Percentiles rank a stretch among this genome's conserved stretches.
phyloP scores from a whole-genome alignment of 2,329 filamentous ascomycete genomes.

The Alternaria sp. region DNA sequence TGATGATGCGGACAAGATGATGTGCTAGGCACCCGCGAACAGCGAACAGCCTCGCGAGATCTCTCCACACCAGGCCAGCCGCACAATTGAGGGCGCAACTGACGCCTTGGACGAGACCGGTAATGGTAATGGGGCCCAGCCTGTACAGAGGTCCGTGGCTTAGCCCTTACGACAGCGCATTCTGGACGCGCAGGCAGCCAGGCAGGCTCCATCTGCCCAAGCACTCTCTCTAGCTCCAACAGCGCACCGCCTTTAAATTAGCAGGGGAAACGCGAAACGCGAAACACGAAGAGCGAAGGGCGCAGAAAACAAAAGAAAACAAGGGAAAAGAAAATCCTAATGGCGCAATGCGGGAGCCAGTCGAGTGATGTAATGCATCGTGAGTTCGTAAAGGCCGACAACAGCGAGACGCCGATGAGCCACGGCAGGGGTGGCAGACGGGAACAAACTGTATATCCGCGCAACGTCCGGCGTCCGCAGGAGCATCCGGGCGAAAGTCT shows the following conservation, averaged over 20 bases:
- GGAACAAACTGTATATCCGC: constrained; percentile 17
- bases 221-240: constrained; percentile 17
- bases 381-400: constrained; percentile 31
- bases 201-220: constrained; percentile 24
- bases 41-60: constrained; percentile 10
- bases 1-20: constrained; percentile 24
- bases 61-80: not conserved
- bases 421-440: constrained; percentile 2
- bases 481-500: constrained; percentile 19
- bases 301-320: not conserved
- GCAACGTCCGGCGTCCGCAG: constrained; percentile 19
- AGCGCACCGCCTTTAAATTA: constrained; percentile 14
- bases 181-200: constrained; percentile 30
- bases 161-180: constrained; percentile 38
- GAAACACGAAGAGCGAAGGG: not conserved
- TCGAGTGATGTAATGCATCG: constrained; percentile 28
- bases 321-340: not conserved
- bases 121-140: constrained; percentile 21
- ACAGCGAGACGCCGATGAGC: constrained; percentile 18
- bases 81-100: constrained; percentile 11
- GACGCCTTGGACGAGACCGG: constrained; percentile 23
- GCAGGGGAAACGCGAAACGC: constrained; percentile 15
- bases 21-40: constrained; percentile 11
- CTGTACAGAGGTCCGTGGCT: constrained; percentile 32
- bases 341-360: constrained; percentile 6